phyloP scores from a whole-genome alignment of 2,329 filamentous ascomycete genomes.

The Myriangium duriaei region DNA sequence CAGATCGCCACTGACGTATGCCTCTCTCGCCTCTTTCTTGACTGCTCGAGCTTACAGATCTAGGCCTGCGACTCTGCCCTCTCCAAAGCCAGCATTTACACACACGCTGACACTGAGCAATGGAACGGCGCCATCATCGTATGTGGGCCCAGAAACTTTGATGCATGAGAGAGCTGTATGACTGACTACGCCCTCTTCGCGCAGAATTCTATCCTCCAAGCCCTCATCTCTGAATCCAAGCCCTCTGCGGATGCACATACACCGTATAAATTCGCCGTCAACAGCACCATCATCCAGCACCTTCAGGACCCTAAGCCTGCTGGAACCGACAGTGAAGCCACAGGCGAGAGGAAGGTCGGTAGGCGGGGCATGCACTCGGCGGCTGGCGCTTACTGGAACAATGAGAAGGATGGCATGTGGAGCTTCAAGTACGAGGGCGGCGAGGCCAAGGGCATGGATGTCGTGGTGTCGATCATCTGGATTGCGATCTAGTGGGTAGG shows the following conservation, averaged over 20 bases:
- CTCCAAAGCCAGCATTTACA: slow-evolving; percentile 63
- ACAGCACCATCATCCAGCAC: slow-evolving; percentile 97
- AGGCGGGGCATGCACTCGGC: slow-evolving; percentile 84
- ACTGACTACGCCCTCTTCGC: slow-evolving; percentile 5
- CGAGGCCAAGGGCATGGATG: slow-evolving; percentile 40
- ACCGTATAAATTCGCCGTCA: slow-evolving; percentile 85
- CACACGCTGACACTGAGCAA: slow-evolving; percentile 68
- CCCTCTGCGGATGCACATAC: slow-evolving; percentile 47
- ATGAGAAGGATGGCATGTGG: slow-evolving; percentile 83
- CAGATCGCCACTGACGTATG: slow-evolving; percentile 71
- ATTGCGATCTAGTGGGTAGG: slow-evolving; percentile 44
- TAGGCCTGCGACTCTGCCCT: slow-evolving; percentile 77
- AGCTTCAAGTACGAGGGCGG: slow-evolving; percentile 66
- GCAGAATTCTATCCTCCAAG: slow-evolving; percentile 64
- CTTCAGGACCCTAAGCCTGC: slow-evolving; percentile 54
- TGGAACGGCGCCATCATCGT: slow-evolving; percentile 96
- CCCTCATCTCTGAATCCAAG: slow-evolving; percentile 59
- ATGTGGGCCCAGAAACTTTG: slow-evolving; percentile 26
- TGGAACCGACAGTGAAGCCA: slow-evolving; percentile 34
- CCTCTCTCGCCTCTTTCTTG: slow-evolving; percentile 5
- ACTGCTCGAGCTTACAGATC: slow-evolving; percentile 3
- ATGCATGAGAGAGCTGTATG: neutral
- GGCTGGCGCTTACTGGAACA: slow-evolving; percentile 78
- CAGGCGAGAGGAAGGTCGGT: slow-evolving; percentile 42
- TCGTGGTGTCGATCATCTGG: slow-evolving; percentile 53